Percentiles rank a stretch among this genome's conserved stretches.
phyloP scores from a whole-genome alignment of 306 rosid genomes.

The Trifolium subterraneum region DNA sequence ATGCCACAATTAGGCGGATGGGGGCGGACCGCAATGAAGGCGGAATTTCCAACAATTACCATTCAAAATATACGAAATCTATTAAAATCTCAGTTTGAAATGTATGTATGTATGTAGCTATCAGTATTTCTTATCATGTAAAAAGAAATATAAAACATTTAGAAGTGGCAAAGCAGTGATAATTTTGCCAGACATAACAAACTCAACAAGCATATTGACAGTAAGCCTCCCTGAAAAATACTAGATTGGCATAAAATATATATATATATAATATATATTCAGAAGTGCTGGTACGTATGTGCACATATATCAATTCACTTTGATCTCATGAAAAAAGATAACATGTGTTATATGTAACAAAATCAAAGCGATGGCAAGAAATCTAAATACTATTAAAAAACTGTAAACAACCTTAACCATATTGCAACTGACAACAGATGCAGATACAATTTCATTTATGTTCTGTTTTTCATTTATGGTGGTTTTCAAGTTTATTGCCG shows the following conservation, averaged over 20 bases:
- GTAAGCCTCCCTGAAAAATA: constrained; percentile 26
- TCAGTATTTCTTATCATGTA: constrained; percentile 23
- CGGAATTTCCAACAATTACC: no score
- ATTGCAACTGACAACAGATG: constrained; percentile 86
- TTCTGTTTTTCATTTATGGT: constrained; percentile 72
- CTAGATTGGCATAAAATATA: neutral
- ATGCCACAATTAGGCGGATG: no score
- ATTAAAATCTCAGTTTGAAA: constrained; percentile 2
- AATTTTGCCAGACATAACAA: constrained; percentile 12
- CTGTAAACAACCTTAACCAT: constrained; percentile 76
- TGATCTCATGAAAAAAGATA: constrained; percentile 23
- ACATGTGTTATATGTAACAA: constrained; percentile 6
- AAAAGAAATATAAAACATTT: neutral
- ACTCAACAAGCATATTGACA: constrained; percentile 23
- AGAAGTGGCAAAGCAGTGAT: constrained; percentile 4
- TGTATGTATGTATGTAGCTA: constrained; percentile 18
- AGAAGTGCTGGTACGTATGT: neutral
- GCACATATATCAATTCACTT: neutral
- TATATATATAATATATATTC: neutral
- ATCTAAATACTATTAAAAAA: constrained; percentile 36
- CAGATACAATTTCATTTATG: constrained; percentile 84
- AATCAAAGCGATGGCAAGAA: constrained; percentile 30
- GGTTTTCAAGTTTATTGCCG: constrained; percentile 85
- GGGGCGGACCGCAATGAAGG: no score
- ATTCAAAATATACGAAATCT: constrained; percentile 31